Evolutionary conservation across 2,329 filamentous ascomycete species (phyloP), one percentile per base, ranked within the genome.

Genomic region (Arthroderma sp.): DNA sequence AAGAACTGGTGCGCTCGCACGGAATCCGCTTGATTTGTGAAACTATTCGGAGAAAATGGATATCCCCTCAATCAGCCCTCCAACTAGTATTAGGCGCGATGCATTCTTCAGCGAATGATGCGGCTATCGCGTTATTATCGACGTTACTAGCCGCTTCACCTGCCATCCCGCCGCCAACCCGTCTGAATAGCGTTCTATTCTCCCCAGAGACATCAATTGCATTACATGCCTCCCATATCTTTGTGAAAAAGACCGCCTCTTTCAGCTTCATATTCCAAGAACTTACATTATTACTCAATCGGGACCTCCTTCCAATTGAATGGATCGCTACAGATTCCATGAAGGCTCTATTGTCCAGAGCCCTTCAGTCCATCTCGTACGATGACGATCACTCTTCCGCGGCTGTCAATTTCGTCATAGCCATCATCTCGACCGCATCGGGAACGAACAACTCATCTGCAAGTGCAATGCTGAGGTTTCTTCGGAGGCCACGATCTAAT

Each of bases 251-350:
- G 38, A 30, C 42, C 49, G 15, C 29, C 27, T 43, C 36, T 33
- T 29, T 56, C 52, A 34, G 56, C 56, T 36, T 66, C 55, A 46
- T 52, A 59, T 22, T 64, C 60, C 40, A 51, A 54, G 60, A 65
- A 42, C 36, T 67, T 41, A 51, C 58, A n/a, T 55, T 53, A 32
- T 58, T 66, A 42, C 52, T 66, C 30, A 34, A 47, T n/a, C 55
- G 58, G 15, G 52, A 56, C 5, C 52, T 51, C 4, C 15, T 67
- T 8, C 61, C 63, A 7, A 52, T 59, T 10, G 61, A 66, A 46
- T 66, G 64, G 62, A 60, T 66, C 57, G 61, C 63, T 36, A 66
- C 64, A 9, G 58, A 51, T 11, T 45, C 50, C 9, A 64, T 63
- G 61, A 64, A 60, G 37, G 48, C 49, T 5, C 63, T 59, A 47